These are phyloP conservation scores for Elymus sibiricus DNA, from an alignment of 176 grass and related monocot species.

Conservation along the genomic window DNA sequence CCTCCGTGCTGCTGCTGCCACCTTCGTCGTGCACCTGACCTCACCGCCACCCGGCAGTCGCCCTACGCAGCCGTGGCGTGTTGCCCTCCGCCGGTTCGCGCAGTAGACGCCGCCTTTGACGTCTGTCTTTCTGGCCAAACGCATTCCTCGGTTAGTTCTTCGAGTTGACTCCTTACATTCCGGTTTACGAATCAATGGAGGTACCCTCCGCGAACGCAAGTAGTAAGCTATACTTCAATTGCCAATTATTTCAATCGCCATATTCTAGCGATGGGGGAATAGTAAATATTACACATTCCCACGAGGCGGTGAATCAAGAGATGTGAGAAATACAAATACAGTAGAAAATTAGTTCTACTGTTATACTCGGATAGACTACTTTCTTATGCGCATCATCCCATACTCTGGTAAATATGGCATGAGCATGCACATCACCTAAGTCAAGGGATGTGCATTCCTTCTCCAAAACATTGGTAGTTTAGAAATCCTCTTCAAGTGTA, in stretches of 20 bases:
- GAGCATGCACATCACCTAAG: not conserved
- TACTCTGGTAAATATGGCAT: not conserved
- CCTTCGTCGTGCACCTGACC: not conserved
- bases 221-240: not conserved
- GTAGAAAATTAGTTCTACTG: not conserved
- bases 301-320: too few species aligned
- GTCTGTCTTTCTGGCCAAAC: not conserved
- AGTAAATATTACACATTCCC: not conserved
- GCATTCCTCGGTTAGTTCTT: not conserved
- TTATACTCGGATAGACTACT: not conserved
- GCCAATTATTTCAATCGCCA: not conserved
- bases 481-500: not conserved
- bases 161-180: not conserved
- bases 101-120: not conserved
- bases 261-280: not conserved
- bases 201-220: not conserved
- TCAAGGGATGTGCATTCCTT: not conserved
- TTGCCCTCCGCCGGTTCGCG: not conserved
- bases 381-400: not conserved
- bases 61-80: not conserved
- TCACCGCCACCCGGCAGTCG: not conserved
- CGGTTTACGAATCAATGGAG: not conserved
- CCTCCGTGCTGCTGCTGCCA: not conserved
- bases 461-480: not conserved
- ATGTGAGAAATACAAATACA: too few species aligned